These are phyloP conservation scores for Neurospora intermedia DNA, from an alignment of 495 filamentous ascomycete genomes.

Conservation along the genomic window DNA sequence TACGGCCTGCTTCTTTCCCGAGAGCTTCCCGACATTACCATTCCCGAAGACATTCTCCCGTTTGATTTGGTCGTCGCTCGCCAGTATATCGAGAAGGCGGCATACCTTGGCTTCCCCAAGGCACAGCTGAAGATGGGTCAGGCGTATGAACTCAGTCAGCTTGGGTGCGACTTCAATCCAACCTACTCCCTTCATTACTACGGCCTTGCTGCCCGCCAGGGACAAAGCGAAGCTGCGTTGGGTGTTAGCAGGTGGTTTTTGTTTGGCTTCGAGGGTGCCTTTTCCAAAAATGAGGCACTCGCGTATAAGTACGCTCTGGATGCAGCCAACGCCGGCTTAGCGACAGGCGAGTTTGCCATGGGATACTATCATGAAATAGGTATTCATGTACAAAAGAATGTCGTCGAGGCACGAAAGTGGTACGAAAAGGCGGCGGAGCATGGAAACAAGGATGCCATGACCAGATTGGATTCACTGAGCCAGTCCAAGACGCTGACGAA, in stretches of 20 bases:
- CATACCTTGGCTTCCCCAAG: slow-evolving; percentile 92
- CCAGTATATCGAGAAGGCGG: slow-evolving; percentile 90
- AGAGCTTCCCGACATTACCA: slow-evolving; percentile 75
- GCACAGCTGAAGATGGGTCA: slow-evolving; percentile 96
- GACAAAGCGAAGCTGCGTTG: slow-evolving; percentile 84
- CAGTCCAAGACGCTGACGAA: slow-evolving; percentile 79
- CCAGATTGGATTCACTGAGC: slow-evolving; percentile 72
- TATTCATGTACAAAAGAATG: slow-evolving; percentile 69
- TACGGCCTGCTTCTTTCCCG: slow-evolving; percentile 90
- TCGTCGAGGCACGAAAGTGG: slow-evolving; percentile 79
- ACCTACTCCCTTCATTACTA: slow-evolving; percentile 91
- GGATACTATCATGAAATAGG: slow-evolving; percentile 98
- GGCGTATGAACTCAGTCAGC: slow-evolving; percentile 85
- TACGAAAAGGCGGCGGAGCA: slow-evolving; percentile 83
- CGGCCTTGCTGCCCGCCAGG: slow-evolving; percentile 79
- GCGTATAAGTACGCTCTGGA: slow-evolving; percentile 85
- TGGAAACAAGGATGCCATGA: slow-evolving; percentile 82
- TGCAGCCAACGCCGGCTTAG: slow-evolving; percentile 66
- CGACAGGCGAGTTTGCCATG: slow-evolving; percentile 92
- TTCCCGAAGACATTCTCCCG: slow-evolving; percentile 62
- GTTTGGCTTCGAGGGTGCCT: slow-evolving; percentile 82
- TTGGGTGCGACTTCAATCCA: slow-evolving; percentile 92
- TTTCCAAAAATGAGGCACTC: slow-evolving; percentile 89
- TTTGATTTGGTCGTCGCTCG: slow-evolving; percentile 65
- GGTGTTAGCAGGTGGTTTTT: slow-evolving; percentile 98